Percentiles rank a stretch among this genome's conserved stretches.
Conservation (phyloP, 148 eudicot genomes). For the Linanthus parryae region DNA sequence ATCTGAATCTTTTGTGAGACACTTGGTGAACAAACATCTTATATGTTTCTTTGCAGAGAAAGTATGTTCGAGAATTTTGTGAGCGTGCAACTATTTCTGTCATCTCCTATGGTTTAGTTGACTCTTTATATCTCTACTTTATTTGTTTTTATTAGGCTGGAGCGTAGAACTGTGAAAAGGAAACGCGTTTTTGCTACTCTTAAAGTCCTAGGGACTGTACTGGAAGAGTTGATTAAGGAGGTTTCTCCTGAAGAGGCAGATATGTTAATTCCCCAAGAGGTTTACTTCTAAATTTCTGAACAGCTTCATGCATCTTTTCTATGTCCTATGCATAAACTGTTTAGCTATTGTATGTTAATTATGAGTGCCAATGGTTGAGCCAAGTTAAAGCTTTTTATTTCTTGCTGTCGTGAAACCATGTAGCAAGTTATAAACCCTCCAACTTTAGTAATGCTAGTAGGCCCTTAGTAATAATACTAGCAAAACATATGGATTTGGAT, state of each 20-base stretch:
- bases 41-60: neutral
- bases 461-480: too few species aligned
- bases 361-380: neutral
- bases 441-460: too few species aligned
- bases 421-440: too few species aligned
- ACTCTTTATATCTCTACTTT: neutral
- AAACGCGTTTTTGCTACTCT: constrained; percentile 88
- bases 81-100: neutral
- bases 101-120: constrained; percentile 1
- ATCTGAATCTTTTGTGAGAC: too few species aligned
- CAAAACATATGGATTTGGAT: too few species aligned
- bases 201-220: constrained; percentile 77
- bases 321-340: too few species aligned
- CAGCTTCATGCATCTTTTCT: too few species aligned
- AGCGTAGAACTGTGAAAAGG: constrained; percentile 83
- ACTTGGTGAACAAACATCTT: too few species aligned
- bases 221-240: constrained; percentile 82
- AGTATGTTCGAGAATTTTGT: neutral
- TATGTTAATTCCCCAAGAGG: constrained; percentile 85
- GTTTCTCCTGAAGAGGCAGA: constrained; percentile 92
- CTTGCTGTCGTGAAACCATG: neutral
- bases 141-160: constrained; percentile 42
- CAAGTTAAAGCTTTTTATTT: neutral
- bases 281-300: constrained; percentile 15
- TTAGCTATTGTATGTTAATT: too few species aligned